A percentile compares a stretch with the other conserved stretches of the same genome.
Evolutionary conservation across 768 basidiomycete genomes (phyloP).

Genomic region (Russula earlei): DNA sequence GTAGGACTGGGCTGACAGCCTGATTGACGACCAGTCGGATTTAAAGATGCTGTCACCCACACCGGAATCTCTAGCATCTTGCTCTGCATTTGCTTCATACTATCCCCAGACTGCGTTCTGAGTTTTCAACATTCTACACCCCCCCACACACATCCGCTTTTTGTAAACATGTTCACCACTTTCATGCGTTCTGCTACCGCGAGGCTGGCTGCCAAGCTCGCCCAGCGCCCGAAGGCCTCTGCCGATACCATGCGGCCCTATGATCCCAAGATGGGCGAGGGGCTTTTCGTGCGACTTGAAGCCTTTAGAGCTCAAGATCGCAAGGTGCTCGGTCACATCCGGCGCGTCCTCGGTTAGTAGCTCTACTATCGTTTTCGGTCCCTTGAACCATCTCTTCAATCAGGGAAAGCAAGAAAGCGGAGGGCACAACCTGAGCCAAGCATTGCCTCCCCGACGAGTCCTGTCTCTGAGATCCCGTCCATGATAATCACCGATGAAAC

Average conservation of each 20-base stretch:
- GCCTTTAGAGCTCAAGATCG: neutral
- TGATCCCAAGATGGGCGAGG: neutral
- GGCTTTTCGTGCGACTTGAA: neutral
- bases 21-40: too few species aligned
- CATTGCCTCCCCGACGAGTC: neutral
- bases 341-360: neutral
- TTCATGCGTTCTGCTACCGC: neutral
- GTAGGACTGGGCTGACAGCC: too few species aligned
- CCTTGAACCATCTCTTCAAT: too few species aligned
- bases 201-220: neutral
- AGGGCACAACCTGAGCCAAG: too few species aligned
- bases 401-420: too few species aligned
- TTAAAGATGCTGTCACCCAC: too few species aligned
- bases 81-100: neutral
- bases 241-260: neutral
- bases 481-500: neutral
- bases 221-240: neutral
- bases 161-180: conserved; percentile 2
- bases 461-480: neutral
- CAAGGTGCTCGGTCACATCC: neutral
- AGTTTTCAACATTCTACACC: neutral
- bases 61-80: neutral
- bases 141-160: neutral
- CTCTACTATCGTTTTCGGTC: neutral
- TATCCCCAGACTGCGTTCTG: too few species aligned